Evolutionary conservation across 2,329 filamentous ascomycete genomes (phyloP).

Genomic region (Aspergillus thermomutatus): DNA sequence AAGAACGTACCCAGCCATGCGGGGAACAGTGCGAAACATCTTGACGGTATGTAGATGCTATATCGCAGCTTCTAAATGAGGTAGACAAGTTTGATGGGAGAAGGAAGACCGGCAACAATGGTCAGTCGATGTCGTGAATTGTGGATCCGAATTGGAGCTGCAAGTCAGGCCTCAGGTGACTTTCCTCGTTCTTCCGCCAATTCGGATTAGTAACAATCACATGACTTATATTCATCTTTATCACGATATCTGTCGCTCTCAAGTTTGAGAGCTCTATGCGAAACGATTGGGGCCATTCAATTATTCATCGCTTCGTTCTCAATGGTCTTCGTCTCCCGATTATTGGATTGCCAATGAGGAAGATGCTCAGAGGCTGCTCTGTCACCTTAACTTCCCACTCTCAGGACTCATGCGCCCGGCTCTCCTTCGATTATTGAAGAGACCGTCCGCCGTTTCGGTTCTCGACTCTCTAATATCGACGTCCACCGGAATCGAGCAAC

Average conservation of each 20-base stretch:
- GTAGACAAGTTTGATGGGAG: slow-evolving; percentile 24
- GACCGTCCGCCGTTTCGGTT: slow-evolving; percentile 39
- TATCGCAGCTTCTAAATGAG: slow-evolving; percentile 21
- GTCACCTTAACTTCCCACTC: slow-evolving; percentile 13
- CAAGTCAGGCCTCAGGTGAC: slow-evolving; percentile 26
- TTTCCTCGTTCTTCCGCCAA: slow-evolving; percentile 30
- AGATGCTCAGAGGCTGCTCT: slow-evolving; percentile 25
- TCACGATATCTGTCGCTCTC: not conserved
- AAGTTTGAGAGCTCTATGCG: not conserved
- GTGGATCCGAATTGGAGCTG: slow-evolving; percentile 23
- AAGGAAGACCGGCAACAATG: slow-evolving; percentile 16
- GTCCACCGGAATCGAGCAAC: slow-evolving; percentile 31
- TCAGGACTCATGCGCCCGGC: slow-evolving; percentile 40
- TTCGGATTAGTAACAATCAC: slow-evolving; percentile 20
- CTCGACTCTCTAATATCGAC: slow-evolving; percentile 31
- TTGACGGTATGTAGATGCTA: slow-evolving; percentile 29
- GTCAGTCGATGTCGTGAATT: slow-evolving; percentile 28
- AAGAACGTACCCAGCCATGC: slow-evolving; percentile 41
- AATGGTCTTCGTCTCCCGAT: not conserved
- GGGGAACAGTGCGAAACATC: slow-evolving; percentile 43
- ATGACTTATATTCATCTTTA: slow-evolving; percentile 1
- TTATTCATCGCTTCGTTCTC: not conserved
- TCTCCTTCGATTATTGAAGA: slow-evolving; percentile 42
- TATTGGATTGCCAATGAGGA: slow-evolving; percentile 14
- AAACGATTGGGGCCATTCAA: not conserved